Evolutionary conservation across 805 yeast species (phyloP), one percentile per base, ranked within the genome.

Genomic region (Yarrowia sp.): DNA sequence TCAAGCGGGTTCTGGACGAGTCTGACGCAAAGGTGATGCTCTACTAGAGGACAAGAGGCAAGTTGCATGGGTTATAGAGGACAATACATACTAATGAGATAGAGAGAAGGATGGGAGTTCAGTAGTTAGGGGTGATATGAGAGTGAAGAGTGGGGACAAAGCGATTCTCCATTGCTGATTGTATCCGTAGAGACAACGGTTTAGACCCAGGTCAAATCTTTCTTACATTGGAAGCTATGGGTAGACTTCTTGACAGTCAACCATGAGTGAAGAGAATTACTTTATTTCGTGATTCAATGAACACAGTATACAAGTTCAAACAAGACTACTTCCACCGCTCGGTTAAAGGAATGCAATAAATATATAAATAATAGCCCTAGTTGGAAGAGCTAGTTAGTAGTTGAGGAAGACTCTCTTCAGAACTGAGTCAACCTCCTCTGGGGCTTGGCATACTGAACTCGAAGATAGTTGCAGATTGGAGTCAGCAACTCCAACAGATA

Each of bases 1-100:
- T 77, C n/a, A 61, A 61, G 46, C 52, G 52, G 41, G 70, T 65
- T 38, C 71, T 76, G 15, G 72, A 69, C 16, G 50, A 19, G 11
- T 50, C 61, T 11, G 61, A 65, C 38, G 50, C 68, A n/a, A 65
- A 65, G 43, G 59, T 65, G n/a, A 41, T 65, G 55, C 26, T 65
- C 22, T 65, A 65, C 32, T 65, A 41, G 16, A 22, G 19, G 26
- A 26, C 32, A 26, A 26, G 32, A 26, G 32, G 7, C 32, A 26
- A 26, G 8, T 12, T 52, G 59, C 59, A 53, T 53, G 45, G 58
- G n/a, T 12, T 35, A n/a, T 36, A 53, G 53, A 38, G 32, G 16
- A 49, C 50, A 48, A 36, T 53, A 53, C 56, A 15, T n/a, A 32
- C 22, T 52, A 52, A 52, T 52, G n/a, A n/a, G 12, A 50, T 49